These are phyloP conservation scores for Leccinum pellstonianum DNA, from an alignment of 768 basidiomycete species.

Conservation along the genomic window DNA sequence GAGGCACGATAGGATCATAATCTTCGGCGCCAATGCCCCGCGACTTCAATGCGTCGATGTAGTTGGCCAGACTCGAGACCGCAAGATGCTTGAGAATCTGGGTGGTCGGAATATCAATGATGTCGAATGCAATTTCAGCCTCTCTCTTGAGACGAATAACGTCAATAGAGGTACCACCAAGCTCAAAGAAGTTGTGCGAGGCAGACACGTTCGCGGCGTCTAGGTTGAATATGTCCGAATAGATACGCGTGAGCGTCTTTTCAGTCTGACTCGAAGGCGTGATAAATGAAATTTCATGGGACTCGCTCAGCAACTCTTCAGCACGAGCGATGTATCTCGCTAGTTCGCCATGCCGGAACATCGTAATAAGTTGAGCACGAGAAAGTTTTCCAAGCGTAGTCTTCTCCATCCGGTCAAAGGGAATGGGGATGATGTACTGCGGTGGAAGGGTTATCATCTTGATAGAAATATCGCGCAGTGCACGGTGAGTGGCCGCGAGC, in stretches of 20 bases:
- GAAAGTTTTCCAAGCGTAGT: not conserved
- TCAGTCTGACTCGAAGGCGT: not conserved
- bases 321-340: not conserved
- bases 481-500: not conserved
- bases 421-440: not conserved
- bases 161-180: not conserved
- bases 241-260: not conserved
- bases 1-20: constrained; percentile 4
- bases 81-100: not conserved
- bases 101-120: not conserved
- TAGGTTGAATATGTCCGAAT: not conserved
- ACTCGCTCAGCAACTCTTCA: not conserved
- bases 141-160: not conserved
- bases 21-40: not conserved
- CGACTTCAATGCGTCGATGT: not conserved
- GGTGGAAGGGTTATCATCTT: constrained; percentile 1
- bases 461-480: not conserved
- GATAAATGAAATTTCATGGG: not conserved
- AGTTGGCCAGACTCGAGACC: not conserved
- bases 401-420: not conserved
- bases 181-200: not conserved
- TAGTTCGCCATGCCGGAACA: not conserved
- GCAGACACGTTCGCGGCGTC: not conserved
- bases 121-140: not conserved
- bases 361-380: not conserved